Base-by-base conservation (phyloP, 116 monocot species). In the Papilionanthe hybrid region DNA sequence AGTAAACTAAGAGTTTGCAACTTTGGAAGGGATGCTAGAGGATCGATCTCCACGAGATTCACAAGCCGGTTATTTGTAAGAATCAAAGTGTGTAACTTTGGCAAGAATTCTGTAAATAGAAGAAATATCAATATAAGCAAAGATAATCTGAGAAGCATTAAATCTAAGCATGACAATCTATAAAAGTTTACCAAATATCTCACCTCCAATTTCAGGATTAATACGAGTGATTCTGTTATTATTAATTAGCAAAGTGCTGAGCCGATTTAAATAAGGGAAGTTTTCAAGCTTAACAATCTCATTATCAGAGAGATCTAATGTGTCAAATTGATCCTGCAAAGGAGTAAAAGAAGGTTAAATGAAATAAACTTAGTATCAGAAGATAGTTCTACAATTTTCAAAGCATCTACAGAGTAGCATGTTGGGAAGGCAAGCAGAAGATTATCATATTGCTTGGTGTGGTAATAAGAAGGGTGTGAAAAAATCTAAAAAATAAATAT, bases 251-350 rank as follows among this genome's bases (percentile, higher is more conserved):
- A 97, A 75, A 32, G 96, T 94, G 23, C 96, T 94, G 72, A 97
- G 92, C 9, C 96, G 94, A 85, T 87, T 92, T 72, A 97, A 80
- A 57, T 76, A 83, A 25, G 94, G 94, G 42, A 94, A 97, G 57
- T 97, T 97, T 81, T 97, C 96, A 42, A 97, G 86, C 89, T 97
- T 97, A 20, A 97, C 96, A 77, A 97, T 97, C 87, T 97, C 96
- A 92, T 97, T 97, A 84, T 97, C 96, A 75, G 94, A 89, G 29
- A 97, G 77, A 86, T 97, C 96, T 74, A 97, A 89, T 3, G 94
- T 91, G 75, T 97, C 96, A 80, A 97, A 97, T 77, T 97, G 96
- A 81, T 94, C 94, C 96, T 97, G 84, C 78, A 25, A 72, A 78
- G 28, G 9, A 25, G 17, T 19, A n/a, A 80, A 78, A 80, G 5